Evolutionary conservation across 164 flowering plant species (phyloP), one percentile per base, ranked within the genome.

Genomic region (Annona cherimola): DNA sequence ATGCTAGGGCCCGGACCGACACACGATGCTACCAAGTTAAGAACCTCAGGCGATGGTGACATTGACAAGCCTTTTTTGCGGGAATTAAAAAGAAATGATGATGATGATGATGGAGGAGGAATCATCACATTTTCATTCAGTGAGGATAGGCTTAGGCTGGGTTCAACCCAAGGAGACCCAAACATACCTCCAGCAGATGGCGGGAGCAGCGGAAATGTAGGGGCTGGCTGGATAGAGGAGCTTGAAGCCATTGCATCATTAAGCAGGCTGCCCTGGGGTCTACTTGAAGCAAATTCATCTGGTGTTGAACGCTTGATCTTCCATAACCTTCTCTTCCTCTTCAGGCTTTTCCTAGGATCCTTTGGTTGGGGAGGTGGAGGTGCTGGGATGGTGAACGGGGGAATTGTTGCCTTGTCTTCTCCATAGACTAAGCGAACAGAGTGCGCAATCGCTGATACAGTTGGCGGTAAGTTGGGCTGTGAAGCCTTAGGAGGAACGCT

Each of bases 381-480:
- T 2, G 88, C 90, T 0, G 95, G 99, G 44, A 77, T 82, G 43
- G 85, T 82, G 81, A 96, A 93, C 61, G 98, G 98, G 46, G 98
- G 98, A 72, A 96, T 89, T 2, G 83, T 67, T 20, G 87, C 82
- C 60, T 86, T 82, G 55, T 88, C 88, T 76, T 84, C 90, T 3
- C 97, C 98, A 83, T 91, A 96, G 12, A 96, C 76, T 74, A 91
- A 61, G 41, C 92, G 87, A 73, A 96, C 94, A 18, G 99, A 96
- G 54, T 86, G 91, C 43, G 97, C 97, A 45, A 96, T 87, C 57
- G 96, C 97, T 6, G 92, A 87, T 14, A 96, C 91, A 26, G 89
- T 81, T 26, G 97, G 95, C 0, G 99, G 98, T 42, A 95, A 79
- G 41, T 84, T 85, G 69, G 85, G 85, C 61, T 83, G 90, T 35